A percentile compares a stretch with the other conserved stretches of the same genome.
Conservation (phyloP, 2,329 filamentous ascomycete genomes). For the Aspergillus japonicus region DNA sequence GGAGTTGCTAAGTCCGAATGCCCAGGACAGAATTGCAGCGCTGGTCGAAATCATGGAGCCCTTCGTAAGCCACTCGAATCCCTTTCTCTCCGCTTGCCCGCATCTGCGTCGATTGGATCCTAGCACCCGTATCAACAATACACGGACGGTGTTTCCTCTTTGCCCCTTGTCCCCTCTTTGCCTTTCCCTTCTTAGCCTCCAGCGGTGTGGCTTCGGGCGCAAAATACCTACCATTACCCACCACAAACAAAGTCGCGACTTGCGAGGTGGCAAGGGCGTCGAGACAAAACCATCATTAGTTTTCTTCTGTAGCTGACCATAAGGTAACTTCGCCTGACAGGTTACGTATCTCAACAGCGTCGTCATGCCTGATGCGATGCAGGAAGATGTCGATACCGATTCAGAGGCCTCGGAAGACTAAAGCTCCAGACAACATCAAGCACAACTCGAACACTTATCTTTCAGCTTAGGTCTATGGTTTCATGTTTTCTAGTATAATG, state of each 20-base stretch:
- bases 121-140: constrained; percentile 20
- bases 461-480: constrained; percentile 11
- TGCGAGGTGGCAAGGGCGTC: constrained; percentile 10
- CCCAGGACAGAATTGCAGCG: constrained; percentile 63
- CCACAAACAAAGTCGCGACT: constrained; percentile 11
- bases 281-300: background rate
- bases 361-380: constrained; percentile 68
- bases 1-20: constrained; percentile 61
- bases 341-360: constrained; percentile 70
- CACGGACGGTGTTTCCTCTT: constrained; percentile 9
- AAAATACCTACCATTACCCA: constrained; percentile 15
- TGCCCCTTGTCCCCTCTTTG: constrained; percentile 16
- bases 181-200: constrained; percentile 18
- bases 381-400: constrained; percentile 40
- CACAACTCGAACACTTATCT: background rate
- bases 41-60: constrained; percentile 68
- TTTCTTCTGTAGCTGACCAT: constrained; percentile 26
- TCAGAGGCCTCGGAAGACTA: constrained; percentile 21
- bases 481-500: constrained; percentile 1
- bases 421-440: background rate
- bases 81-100: constrained; percentile 22
- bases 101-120: constrained; percentile 26
- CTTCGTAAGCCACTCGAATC: constrained; percentile 70
- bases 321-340: constrained; percentile 42
- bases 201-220: constrained; percentile 22